These are phyloP conservation scores for Sphaerostilbella broomeana DNA, from an alignment of 2,329 filamentous ascomycete genomes.

Conservation along the genomic window DNA sequence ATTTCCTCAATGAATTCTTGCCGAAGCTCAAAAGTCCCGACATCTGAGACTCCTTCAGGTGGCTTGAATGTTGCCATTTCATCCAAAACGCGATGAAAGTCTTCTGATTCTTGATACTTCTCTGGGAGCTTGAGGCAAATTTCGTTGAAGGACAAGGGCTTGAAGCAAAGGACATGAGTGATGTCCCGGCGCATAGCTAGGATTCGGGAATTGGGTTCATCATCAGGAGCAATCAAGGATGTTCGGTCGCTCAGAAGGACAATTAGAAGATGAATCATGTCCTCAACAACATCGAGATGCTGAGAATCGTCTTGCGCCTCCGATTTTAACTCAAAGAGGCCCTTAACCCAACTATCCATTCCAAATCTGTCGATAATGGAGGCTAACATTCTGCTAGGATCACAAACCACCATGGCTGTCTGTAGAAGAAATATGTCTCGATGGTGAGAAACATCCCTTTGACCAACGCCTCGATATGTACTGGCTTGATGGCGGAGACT, in stretches of 20 bases:
- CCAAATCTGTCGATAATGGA: slow-evolving; percentile 90
- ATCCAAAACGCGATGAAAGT: slow-evolving; percentile 76
- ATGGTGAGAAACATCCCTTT: slow-evolving; percentile 88
- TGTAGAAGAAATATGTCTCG: slow-evolving; percentile 92
- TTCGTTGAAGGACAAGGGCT: slow-evolving; percentile 90
- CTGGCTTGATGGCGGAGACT: slow-evolving; percentile 92
- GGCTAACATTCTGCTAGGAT: slow-evolving; percentile 75
- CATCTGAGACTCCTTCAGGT: slow-evolving; percentile 85
- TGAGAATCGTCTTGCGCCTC: slow-evolving; percentile 78
- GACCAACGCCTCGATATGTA: slow-evolving; percentile 82
- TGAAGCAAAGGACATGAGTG: slow-evolving; percentile 91
- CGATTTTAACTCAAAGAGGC: slow-evolving; percentile 66
- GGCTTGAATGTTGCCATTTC: slow-evolving; percentile 85
- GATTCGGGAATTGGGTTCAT: slow-evolving; percentile 58
- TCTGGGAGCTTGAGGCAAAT: slow-evolving; percentile 81
- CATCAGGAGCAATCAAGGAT: slow-evolving; percentile 63
- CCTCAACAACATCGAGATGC: slow-evolving; percentile 87
- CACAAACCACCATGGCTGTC: slow-evolving; percentile 79
- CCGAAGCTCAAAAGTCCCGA: slow-evolving; percentile 89
- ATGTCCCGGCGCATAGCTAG: slow-evolving; percentile 80
- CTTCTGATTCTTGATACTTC: slow-evolving; percentile 80
- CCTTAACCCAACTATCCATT: slow-evolving; percentile 79
- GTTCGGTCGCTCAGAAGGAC: slow-evolving; percentile 85
- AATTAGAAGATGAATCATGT: slow-evolving; percentile 90
- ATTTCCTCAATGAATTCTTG: slow-evolving; percentile 79